Conservation (phyloP, 495 filamentous ascomycete species). For the Saxophila tyrrhenica region DNA sequence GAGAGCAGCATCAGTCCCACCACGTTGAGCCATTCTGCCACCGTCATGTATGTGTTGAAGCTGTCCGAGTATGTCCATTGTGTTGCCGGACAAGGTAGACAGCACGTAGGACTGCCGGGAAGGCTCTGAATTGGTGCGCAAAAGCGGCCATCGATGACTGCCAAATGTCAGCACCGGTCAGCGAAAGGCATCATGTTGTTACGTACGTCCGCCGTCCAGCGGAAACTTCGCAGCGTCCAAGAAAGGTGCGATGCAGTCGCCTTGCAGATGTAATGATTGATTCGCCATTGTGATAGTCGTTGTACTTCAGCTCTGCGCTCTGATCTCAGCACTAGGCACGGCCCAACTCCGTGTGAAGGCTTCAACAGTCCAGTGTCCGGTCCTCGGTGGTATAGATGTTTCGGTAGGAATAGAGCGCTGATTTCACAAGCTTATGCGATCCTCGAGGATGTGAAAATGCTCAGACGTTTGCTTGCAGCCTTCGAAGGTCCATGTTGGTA, state of each 20-base stretch:
- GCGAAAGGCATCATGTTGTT: slow-evolving; percentile 4
- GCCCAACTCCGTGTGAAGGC: neutral
- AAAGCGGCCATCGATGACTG: slow-evolving; percentile 58
- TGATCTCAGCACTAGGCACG: neutral
- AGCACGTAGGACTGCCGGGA: slow-evolving; percentile 47
- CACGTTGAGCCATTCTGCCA: slow-evolving; percentile 71
- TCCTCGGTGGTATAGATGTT: neutral
- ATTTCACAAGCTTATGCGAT: neutral
- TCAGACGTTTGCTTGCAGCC: neutral
- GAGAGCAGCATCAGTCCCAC: slow-evolving; percentile 56
- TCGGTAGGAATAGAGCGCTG: neutral
- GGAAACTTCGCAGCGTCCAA: slow-evolving; percentile 49
- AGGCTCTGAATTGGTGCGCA: slow-evolving; percentile 41
- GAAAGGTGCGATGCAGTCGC: slow-evolving; percentile 54
- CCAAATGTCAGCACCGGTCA: slow-evolving; percentile 23
- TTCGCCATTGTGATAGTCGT: slow-evolving; percentile 11
- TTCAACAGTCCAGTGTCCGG: neutral
- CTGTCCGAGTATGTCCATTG: slow-evolving; percentile 43
- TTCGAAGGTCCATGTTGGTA: neutral
- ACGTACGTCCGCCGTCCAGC: slow-evolving; percentile 53
- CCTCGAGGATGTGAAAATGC: neutral
- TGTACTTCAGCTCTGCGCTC: neutral
- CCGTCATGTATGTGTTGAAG: slow-evolving; percentile 50
- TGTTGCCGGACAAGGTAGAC: slow-evolving; percentile 79
- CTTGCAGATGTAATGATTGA: slow-evolving; percentile 23